Evolutionary conservation across 352 stramenopile genomes (phyloP).

Genomic region (Phytophthora colocasiae): DNA sequence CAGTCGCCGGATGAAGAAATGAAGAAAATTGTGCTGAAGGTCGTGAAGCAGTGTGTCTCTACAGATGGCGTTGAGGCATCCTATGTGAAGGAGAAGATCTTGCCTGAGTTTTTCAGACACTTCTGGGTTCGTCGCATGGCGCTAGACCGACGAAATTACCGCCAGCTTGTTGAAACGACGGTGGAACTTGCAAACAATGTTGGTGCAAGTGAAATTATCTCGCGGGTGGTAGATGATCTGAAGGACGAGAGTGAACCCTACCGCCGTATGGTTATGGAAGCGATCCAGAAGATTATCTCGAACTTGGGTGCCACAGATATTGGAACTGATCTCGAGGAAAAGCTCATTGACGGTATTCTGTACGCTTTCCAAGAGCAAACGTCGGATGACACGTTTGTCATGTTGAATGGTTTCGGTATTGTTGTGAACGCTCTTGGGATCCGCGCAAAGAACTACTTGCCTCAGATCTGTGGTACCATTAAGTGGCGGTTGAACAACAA

Average conservation of each 20-base stretch:
- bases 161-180: slow-evolving; percentile 98
- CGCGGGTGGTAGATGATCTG: slow-evolving; percentile 97
- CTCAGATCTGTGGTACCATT: slow-evolving; percentile 98
- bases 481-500: slow-evolving; percentile 99
- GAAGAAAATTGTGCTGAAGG: slow-evolving; percentile 98
- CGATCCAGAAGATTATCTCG: slow-evolving; percentile 98
- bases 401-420: slow-evolving; percentile 98
- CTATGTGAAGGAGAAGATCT: slow-evolving; percentile 98
- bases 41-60: slow-evolving; percentile 98
- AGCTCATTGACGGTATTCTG: slow-evolving; percentile 99
- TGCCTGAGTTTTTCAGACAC: slow-evolving; percentile 99
- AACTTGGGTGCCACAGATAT: slow-evolving; percentile 98
- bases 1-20: slow-evolving; percentile 99
- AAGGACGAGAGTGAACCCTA: slow-evolving; percentile 99
- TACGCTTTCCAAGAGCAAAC: slow-evolving; percentile 99
- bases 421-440: slow-evolving; percentile 98
- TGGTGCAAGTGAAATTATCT: slow-evolving; percentile 98
- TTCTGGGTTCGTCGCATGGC: slow-evolving; percentile 99
- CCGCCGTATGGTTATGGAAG: slow-evolving; percentile 99
- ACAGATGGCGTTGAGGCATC: slow-evolving; percentile 98
- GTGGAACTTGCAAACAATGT: slow-evolving; percentile 99
- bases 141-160: slow-evolving; percentile 98
- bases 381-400: slow-evolving; percentile 94
- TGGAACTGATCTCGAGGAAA: slow-evolving; percentile 97
- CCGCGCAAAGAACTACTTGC: slow-evolving; percentile 98